Conservation (phyloP, 352 stramenopile species). For the Blastocystis sp. region DNA sequence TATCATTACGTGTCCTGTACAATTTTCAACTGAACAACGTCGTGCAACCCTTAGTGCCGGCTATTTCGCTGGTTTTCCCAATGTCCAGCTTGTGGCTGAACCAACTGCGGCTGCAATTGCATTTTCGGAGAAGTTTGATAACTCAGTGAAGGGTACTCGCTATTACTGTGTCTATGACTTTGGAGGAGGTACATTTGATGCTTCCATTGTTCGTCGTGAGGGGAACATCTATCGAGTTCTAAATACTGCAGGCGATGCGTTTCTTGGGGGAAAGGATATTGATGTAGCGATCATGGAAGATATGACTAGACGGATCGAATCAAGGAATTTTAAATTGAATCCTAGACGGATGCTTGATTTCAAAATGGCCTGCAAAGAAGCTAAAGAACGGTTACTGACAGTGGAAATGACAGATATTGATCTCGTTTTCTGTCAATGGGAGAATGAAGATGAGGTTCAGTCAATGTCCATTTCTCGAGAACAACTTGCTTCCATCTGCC, state of each 20-base stretch:
- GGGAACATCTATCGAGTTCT: not conserved
- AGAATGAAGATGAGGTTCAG: not conserved
- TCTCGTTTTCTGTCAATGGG: not conserved
- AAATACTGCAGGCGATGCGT: not conserved
- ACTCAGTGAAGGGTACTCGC: not conserved
- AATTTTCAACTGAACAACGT: constrained; percentile 3
- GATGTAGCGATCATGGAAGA: not conserved
- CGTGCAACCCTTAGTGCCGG: not conserved
- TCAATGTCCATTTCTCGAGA: not conserved
- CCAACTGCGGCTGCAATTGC: not conserved
- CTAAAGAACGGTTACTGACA: not conserved
- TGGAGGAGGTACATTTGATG: constrained; percentile 43
- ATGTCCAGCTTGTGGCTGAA: not conserved
- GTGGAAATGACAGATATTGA: not conserved
- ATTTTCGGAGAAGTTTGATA: not conserved
- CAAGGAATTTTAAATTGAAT: not conserved
- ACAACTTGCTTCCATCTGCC: not conserved
- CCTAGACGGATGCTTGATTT: not conserved
- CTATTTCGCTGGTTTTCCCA: not conserved
- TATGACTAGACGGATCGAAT: not conserved
- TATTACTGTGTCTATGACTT: constrained; percentile 58
- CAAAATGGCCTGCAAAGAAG: constrained; percentile 11
- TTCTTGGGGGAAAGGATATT: constrained; percentile 43
- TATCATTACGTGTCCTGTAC: constrained; percentile 28
- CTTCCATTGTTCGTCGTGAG: not conserved